These are phyloP conservation scores for Plasmodium inui DNA, from an alignment of 169 alveolate genomes.

Conservation along the genomic window DNA sequence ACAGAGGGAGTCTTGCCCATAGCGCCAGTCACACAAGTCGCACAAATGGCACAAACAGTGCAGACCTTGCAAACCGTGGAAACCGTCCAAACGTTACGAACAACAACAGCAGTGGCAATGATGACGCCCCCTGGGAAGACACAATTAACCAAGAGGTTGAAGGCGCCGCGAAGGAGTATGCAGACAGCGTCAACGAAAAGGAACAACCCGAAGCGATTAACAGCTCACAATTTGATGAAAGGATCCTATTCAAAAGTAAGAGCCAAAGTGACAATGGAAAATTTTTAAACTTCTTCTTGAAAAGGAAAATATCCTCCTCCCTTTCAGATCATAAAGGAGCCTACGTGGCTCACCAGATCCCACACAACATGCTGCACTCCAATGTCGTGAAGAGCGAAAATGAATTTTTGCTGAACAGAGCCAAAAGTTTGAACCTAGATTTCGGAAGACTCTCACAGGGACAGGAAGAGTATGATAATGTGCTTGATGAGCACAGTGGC, in stretches of 20 bases:
- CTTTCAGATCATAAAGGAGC: constrained; percentile 35
- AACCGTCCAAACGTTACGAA: too few relatives aligned
- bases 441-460: neutral
- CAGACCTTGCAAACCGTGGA: neutral
- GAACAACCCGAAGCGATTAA: neutral
- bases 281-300: constrained; percentile 7
- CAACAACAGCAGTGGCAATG: neutral
- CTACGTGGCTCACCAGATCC: neutral
- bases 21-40: neutral
- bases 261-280: constrained; percentile 46
- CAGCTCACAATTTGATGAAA: neutral
- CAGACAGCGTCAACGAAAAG: neutral
- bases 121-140: neutral
- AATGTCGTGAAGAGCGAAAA: constrained; percentile 10
- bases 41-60: neutral
- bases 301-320: constrained; percentile 15
- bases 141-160: neutral
- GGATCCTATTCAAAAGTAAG: constrained; percentile 23
- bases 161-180: neutral
- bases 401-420: constrained; percentile 35
- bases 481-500: neutral
- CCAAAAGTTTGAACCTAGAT: constrained; percentile 45
- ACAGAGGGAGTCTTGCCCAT: neutral
- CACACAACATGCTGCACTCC: neutral
- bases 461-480: neutral